Evolutionary conservation across 2,329 filamentous ascomycete genomes (phyloP), one percentile per base, ranked within the genome.

Genomic region (Xylariaceae sp.): DNA sequence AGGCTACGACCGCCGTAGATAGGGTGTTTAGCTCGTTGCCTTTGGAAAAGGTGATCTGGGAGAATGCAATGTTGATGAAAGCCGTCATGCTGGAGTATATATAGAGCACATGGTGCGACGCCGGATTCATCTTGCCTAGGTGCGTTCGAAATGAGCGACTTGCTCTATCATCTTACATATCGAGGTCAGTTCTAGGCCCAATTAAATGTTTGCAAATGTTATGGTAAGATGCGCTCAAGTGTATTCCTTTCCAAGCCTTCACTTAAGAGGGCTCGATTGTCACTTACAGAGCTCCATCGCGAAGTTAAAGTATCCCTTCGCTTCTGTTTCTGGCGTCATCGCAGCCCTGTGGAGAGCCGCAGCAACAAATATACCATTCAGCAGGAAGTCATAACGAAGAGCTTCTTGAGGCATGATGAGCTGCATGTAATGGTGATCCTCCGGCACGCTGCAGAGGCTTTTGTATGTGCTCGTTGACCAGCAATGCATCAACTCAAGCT

Each of bases 401-500:
- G 70, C 72, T 58, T 71, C 65, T 3, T 71, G 68, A 6, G 75
- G 70, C 24, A 78, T 54, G 6, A 71, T 53, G 0, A 60, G 54
- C 23, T 74, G 73, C 12, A 78, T 69, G 53, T 75, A 73, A 5
- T 69, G 60, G 14, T 61, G 52, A 41, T 76, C 74, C 14, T 74
- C 69, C 0, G 74, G 72, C 6, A 80, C 72, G 33, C 74, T 76
- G 19, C 63, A 71, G 31, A 76, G 64, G 34, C 68, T 69, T 16
- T 71, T 71, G 61, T 75, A 82, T 0, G 79, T 82, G 16, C 72
- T 73, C 0, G 76, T 80, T 1, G 78, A 75, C 73, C 78, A 83
- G 24, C 77, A 77, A 60, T 82, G 79, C 77, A 83, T 81, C 40
- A 83, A 65, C 56, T 82, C 79, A 7, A 83, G 71, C 54, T 81